Base-by-base conservation (phyloP, 2,329 filamentous ascomycete genomes). In the Colletotrichum gigasporum region DNA sequence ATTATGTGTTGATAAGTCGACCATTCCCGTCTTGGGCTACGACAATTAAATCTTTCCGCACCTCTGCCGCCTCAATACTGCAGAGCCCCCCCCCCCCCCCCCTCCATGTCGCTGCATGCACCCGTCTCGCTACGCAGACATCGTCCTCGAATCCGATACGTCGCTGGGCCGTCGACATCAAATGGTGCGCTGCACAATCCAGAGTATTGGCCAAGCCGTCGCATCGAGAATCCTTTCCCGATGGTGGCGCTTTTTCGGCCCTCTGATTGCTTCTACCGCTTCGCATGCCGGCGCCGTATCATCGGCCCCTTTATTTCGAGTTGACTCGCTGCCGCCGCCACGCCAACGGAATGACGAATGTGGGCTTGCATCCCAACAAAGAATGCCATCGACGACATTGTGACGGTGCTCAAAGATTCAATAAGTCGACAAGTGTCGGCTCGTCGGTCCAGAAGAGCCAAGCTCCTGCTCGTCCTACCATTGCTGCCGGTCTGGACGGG, bases 231-330 rank as follows among this genome's bases (percentile, higher is more conserved):
- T 44, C 16, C 22, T 35, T n/a, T 12, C 22, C 61, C 34, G 56
- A 50, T 32, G 26, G 41, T 61, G 57, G 56, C 62, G 57, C 24
- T 50, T 50, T 47, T 47, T 42, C 35, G 56, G 48, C 42, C 42
- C 20, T 50, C 48, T 37, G 34, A 50, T 32, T 48, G 26, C 48
- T 11, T 26, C 41, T 34, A 16, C 41, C 35, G 28, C 42, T 14
- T 32, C 35, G 16, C 37, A 35, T 32, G 35, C 50, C 22, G 52
- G 26, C 22, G 47, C 18, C 34, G 42, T 44, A 54, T 30, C 61
- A 20, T 61, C 48, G 34, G 42, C n/a, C 60, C 26, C 8, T 48
- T n/a, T 41, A n/a, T 47, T 22, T 26, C 24, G 37, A n/a, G 12
- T 22, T 22, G 37, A 45, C 30, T 56, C 42, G 16, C 26, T 35